These are phyloP conservation scores for Acanthamoeba triangularis DNA, from an alignment of 208 protist species.

Conservation along the genomic window DNA sequence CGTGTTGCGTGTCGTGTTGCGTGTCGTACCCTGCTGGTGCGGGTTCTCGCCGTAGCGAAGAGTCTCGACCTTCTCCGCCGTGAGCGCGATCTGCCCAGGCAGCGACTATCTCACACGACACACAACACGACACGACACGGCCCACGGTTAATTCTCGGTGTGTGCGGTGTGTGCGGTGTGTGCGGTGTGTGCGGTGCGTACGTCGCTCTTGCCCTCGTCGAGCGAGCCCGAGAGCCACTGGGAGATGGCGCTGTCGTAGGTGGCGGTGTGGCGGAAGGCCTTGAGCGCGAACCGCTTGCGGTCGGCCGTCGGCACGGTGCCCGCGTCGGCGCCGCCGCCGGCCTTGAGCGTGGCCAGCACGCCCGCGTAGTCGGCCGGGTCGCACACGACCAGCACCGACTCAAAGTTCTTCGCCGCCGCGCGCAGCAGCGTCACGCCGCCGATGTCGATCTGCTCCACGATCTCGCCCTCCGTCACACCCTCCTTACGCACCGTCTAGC, in stretches of 20 bases:
- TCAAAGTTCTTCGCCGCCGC: slow-evolving; percentile 89
- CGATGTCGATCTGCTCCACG: slow-evolving; percentile 92
- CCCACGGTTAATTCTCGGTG: too few species aligned
- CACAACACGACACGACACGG: too few species aligned
- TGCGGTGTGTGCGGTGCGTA: background rate
- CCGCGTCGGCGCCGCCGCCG: background rate
- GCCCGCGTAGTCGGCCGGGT: slow-evolving; percentile 86
- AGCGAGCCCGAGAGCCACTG: slow-evolving; percentile 80
- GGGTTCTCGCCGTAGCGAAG: slow-evolving; percentile 90
- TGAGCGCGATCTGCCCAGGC: slow-evolving; percentile 8
- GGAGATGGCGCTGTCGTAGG: slow-evolving; percentile 88
- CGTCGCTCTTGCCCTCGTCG: slow-evolving; percentile 15
- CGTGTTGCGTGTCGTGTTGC: background rate
- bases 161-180: too few species aligned
- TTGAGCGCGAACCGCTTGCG: slow-evolving; percentile 82
- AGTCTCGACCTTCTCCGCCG: slow-evolving; percentile 76
- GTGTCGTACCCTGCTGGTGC: slow-evolving; percentile 86
- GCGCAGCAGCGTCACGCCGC: slow-evolving; percentile 89
- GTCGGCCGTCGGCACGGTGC: slow-evolving; percentile 73
- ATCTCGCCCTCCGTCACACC: slow-evolving; percentile 81
- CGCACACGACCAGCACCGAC: slow-evolving; percentile 87
- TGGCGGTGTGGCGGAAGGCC: slow-evolving; percentile 88
- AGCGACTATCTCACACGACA: slow-evolving; percentile 13
- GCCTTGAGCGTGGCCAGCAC: slow-evolving; percentile 73
- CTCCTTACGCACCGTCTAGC: slow-evolving; percentile 82